Base-by-base conservation (phyloP, 2,329 filamentous ascomycete species). In the Anisogramma anomala region DNA sequence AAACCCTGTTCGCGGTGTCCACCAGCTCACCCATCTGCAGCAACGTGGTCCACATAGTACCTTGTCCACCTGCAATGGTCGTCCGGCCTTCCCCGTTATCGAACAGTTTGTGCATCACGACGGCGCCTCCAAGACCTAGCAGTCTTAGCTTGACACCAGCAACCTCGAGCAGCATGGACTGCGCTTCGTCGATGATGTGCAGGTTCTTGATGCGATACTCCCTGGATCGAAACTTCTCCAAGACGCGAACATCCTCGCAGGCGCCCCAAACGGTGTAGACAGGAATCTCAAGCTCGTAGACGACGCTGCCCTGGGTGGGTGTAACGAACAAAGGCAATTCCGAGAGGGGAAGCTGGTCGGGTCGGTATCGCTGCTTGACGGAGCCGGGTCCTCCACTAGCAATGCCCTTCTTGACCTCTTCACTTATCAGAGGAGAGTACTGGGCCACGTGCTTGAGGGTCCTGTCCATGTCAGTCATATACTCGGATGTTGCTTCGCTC, bases 91-190 rank as follows among this genome's bases (percentile, higher is more conserved):
- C 91, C 41, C 91, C 91, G 52, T 98, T 98, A 62, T 98, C 91
- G 57, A 98, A 98, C 14, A 98, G 77, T 72, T 98, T 98, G 72
- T 98, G 91, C 87, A 98, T 98, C 46, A 98, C 91, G 4, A 98
- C 89, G 6, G 91, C 91, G 54, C 91, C 91, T 50, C 91, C 91
- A 25, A 98, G 72, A 48, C 91, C 91, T 22, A 98, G 76, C 36
- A 98, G 74, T 55, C 91, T 84, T 50, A 98, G 77, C 73, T 96
- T 96, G 41, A 98, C 86, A 43, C 91, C 91, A 42, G 89, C 91
- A 46, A 96, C 72, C 64, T 98, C 91, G 43, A 98, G 73, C 52
- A 98, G 71, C 70, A 94, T 84, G 27, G 91, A 96, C 60, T 89
- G 89, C 39, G 91, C 88, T 69, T 98, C 91, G 52, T 98, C 91